A percentile compares a stretch with the other conserved stretches of the same genome.
phyloP scores from a whole-genome alignment of 495 filamentous ascomycete genomes.

The Neurospora sp. region DNA sequence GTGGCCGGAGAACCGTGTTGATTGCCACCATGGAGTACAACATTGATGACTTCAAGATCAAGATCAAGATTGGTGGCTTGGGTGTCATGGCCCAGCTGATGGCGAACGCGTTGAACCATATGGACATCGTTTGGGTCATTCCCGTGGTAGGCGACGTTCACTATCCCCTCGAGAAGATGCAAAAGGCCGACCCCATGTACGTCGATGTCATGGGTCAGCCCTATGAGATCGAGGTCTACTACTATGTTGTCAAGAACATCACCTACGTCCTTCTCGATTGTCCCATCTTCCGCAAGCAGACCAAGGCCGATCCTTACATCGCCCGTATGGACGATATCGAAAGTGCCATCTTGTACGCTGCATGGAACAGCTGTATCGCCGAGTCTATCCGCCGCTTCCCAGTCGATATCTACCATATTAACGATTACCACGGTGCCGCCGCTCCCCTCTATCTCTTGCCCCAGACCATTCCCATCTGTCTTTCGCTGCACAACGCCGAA shows the following conservation, averaged over 20 bases:
- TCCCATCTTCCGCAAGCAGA: constrained; percentile 60
- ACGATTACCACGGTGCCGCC: constrained; percentile 69
- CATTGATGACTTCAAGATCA: constrained; percentile 62
- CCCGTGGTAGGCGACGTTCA: constrained; percentile 61
- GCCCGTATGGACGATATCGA: constrained; percentile 67
- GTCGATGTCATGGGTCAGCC: constrained; percentile 55
- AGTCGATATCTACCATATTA: constrained; percentile 68
- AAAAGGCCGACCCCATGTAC: constrained; percentile 50
- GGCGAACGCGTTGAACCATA: constrained; percentile 57
- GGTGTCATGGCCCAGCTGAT: constrained; percentile 66
- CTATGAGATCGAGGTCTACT: constrained; percentile 57
- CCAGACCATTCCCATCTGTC: constrained; percentile 46
- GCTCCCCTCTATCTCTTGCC: constrained; percentile 64
- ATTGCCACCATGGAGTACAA: constrained; percentile 68
- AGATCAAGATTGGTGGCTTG: constrained; percentile 64
- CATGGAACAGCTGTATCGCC: constrained; percentile 66
- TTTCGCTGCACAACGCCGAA: constrained; percentile 49
- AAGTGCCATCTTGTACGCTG: constrained; percentile 61
- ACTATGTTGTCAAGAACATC: constrained; percentile 56
- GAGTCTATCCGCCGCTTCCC: constrained; percentile 49
- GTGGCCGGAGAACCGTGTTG: constrained; percentile 43
- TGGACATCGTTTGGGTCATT: constrained; percentile 67
- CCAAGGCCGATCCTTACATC: constrained; percentile 57
- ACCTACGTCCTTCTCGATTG: constrained; percentile 64
- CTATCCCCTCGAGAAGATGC: constrained; percentile 46